Evolutionary conservation across 805 yeast species (phyloP).

Genomic region (Lipomyces yamadae): DNA sequence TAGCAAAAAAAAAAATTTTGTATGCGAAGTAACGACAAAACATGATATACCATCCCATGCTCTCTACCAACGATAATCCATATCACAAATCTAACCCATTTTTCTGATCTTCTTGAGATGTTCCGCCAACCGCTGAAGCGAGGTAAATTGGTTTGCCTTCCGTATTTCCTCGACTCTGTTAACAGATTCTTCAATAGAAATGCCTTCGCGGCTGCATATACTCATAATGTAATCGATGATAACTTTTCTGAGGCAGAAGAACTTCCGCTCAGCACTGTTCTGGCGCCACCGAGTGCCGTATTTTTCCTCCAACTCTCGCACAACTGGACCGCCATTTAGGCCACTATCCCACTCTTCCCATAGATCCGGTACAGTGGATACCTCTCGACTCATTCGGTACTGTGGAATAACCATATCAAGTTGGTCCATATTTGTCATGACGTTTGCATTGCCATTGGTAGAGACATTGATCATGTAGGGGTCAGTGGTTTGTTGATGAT

Average conservation of each 20-base stretch:
- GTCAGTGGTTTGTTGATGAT: constrained; percentile 25
- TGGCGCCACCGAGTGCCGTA: constrained; percentile 35
- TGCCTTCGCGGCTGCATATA: constrained; percentile 22
- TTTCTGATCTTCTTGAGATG: constrained; percentile 24
- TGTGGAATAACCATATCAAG: constrained; percentile 20
- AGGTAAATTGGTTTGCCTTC: constrained; percentile 24
- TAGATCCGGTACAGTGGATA: constrained; percentile 30
- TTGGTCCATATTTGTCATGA: constrained; percentile 12
- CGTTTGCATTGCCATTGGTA: constrained; percentile 6
- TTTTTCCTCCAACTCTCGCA: constrained; percentile 29
- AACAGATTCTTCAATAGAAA: constrained; percentile 26
- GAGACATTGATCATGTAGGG: constrained; percentile 23
- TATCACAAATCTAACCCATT: neutral
- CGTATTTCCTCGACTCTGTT: constrained; percentile 30
- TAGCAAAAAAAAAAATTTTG: neutral
- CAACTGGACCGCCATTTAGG: constrained; percentile 33
- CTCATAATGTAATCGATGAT: constrained; percentile 27
- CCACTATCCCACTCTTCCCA: constrained; percentile 37
- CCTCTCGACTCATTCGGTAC: constrained; percentile 31
- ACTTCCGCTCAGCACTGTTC: constrained; percentile 33
- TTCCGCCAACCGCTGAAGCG: constrained; percentile 34
- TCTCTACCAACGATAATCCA: neutral
- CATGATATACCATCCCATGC: neutral
- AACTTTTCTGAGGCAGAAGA: constrained; percentile 34
- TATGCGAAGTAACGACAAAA: neutral